Conservation (phyloP, 306 rosid species). For the Sophora flavescens region DNA sequence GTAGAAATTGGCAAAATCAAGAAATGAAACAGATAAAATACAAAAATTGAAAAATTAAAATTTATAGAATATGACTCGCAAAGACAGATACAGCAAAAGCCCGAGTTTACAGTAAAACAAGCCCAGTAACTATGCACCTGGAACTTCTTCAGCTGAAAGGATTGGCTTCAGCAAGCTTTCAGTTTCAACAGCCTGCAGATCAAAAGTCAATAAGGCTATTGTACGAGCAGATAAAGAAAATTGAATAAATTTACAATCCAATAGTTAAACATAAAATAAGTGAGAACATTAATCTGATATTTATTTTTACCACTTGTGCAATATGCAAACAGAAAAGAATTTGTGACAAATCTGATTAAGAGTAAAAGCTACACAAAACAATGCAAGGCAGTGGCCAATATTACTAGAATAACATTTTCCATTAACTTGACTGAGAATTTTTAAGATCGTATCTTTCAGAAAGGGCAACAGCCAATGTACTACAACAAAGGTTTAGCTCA, state of each 20-base stretch:
- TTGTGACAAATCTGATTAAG: neutral
- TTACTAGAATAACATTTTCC: neutral
- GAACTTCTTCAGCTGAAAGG: conserved; percentile 78
- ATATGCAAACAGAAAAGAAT: conserved; percentile 8
- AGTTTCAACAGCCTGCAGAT: conserved; percentile 81
- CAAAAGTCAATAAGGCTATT: conserved; percentile 23
- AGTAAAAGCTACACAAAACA: neutral
- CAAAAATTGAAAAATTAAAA: neutral
- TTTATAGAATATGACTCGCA: neutral
- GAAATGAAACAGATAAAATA: conserved; percentile 25
- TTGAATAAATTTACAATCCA: conserved; percentile 16
- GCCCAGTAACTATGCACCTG: conserved; percentile 60
- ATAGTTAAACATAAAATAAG: conserved; percentile 1
- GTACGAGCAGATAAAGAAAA: conserved; percentile 8
- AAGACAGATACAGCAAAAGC: too few species aligned
- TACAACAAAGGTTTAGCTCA: neutral
- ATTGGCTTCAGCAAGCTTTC: conserved; percentile 83
- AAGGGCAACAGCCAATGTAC: neutral
- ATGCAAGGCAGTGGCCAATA: neutral
- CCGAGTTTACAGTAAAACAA: conserved; percentile 23
- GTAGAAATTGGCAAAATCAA: conserved; percentile 19
- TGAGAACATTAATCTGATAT: conserved; percentile 16
- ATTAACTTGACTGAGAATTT: conserved; percentile 20
- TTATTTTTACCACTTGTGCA: conserved; percentile 2
- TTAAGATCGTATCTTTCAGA: neutral